Percentiles rank a stretch among this genome's conserved stretches.
Conservation (phyloP, 139 green algal species). For the Spirogloea muscicola region DNA sequence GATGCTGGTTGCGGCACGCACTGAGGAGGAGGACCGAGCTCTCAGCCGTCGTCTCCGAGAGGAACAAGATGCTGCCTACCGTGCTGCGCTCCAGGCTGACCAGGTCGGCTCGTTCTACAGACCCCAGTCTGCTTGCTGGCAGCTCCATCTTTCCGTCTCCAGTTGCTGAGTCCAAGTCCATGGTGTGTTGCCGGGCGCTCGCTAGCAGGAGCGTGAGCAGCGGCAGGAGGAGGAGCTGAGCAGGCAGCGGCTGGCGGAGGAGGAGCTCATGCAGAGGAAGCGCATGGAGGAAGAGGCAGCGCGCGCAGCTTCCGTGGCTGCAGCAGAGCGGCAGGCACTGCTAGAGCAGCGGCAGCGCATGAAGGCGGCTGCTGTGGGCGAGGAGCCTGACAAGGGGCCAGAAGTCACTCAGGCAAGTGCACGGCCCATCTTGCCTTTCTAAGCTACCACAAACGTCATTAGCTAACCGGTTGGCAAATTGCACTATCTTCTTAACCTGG, state of each 20-base stretch:
- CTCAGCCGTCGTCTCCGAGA: slow-evolving; percentile 42
- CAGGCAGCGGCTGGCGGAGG: slow-evolving; percentile 3
- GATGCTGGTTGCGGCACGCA: slow-evolving; percentile 46
- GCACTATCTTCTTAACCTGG: neutral
- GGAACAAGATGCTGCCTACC: slow-evolving; percentile 52
- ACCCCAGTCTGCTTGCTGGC: no score
- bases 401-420: slow-evolving; percentile 43
- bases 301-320: slow-evolving; percentile 3
- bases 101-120: slow-evolving; percentile 26
- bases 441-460: neutral
- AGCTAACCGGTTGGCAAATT: neutral
- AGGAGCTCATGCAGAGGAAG: slow-evolving; percentile 26
- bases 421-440: neutral
- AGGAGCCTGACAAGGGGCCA: slow-evolving; percentile 49
- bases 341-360: slow-evolving; percentile 29
- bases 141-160: no score
- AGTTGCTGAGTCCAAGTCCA: no score
- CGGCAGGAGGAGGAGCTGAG: slow-evolving; percentile 17
- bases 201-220: slow-evolving; percentile 12
- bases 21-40: slow-evolving; percentile 42
- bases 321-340: slow-evolving; percentile 6
- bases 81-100: slow-evolving; percentile 39
- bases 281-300: slow-evolving; percentile 6
- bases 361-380: slow-evolving; percentile 25
- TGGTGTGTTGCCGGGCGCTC: no score